Conservation (phyloP, 352 stramenopile genomes). For the Phytophthora pseudosyringae region DNA sequence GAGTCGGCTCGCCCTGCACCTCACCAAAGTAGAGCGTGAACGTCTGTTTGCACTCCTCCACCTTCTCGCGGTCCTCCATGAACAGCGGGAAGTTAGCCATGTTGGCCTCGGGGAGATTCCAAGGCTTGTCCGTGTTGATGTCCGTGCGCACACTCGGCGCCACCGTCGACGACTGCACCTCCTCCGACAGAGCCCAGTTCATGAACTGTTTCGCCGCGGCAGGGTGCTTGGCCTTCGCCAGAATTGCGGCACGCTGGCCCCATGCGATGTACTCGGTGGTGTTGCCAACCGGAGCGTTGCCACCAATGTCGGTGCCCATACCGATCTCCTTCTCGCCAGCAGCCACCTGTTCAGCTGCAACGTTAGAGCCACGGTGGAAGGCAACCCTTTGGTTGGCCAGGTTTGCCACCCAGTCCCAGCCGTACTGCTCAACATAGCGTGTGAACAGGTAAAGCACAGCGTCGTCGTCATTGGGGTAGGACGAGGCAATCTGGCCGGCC, state of each 20-base stretch:
- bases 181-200: constrained; percentile 57
- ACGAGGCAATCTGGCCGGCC: constrained; percentile 46
- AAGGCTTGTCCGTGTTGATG: constrained; percentile 39
- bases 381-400: constrained; percentile 40
- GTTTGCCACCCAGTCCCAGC: constrained; percentile 58
- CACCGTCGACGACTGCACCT: constrained; percentile 32
- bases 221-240: constrained; percentile 55
- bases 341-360: constrained; percentile 23
- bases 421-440: constrained; percentile 54
- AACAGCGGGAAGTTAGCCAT: constrained; percentile 39
- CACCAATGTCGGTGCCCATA: constrained; percentile 21
- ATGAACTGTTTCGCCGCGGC: constrained; percentile 60
- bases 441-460: constrained; percentile 52
- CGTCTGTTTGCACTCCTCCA: constrained; percentile 49
- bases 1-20: constrained; percentile 47
- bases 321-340: constrained; percentile 39
- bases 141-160: constrained; percentile 44
- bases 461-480: constrained; percentile 62
- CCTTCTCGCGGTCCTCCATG: constrained; percentile 55
- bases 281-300: constrained; percentile 21
- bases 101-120: constrained; percentile 41
- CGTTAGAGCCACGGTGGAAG: constrained; percentile 46
- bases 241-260: constrained; percentile 57
- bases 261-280: constrained; percentile 41
- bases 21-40: constrained; percentile 65